Conservation (phyloP, 2,329 filamentous ascomycete genomes). For the Ascochyta lentis region DNA sequence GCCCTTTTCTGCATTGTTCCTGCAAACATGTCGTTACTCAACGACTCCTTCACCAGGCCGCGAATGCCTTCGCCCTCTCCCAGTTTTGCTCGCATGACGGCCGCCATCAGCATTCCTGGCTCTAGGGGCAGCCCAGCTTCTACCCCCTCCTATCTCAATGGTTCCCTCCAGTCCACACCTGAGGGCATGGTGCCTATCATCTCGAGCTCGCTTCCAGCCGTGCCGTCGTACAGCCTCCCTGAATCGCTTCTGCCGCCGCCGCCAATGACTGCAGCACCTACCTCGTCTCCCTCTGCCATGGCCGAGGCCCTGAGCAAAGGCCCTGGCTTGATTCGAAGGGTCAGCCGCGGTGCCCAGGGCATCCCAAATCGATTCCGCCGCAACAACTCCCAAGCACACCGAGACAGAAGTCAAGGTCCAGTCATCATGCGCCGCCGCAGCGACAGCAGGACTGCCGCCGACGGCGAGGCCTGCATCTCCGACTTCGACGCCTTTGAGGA, state of each 20-base stretch:
- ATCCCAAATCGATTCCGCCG: constrained; percentile 74
- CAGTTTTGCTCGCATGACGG: constrained; percentile 37
- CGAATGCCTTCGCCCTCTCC: constrained; percentile 44
- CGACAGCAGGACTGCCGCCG: constrained; percentile 79
- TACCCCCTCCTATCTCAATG: constrained; percentile 55
- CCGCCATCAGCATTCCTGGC: constrained; percentile 46
- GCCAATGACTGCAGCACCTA: constrained; percentile 55
- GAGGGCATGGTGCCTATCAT: constrained; percentile 66
- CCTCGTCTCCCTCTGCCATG: constrained; percentile 62
- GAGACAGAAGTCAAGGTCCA: constrained; percentile 88
- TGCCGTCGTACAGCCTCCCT: constrained; percentile 70
- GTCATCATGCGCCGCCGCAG: constrained; percentile 86
- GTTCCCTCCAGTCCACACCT: constrained; percentile 71
- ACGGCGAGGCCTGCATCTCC: constrained; percentile 55
- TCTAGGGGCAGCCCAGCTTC: constrained; percentile 51
- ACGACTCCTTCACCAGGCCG: constrained; percentile 38
- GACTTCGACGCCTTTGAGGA: constrained; percentile 59
- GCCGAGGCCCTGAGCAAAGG: constrained; percentile 67
- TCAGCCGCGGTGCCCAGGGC: constrained; percentile 81
- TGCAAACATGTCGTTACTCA: constrained; percentile 35
- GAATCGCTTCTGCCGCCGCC: constrained; percentile 69
- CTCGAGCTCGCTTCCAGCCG: constrained; percentile 54
- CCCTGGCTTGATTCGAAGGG: constrained; percentile 76
- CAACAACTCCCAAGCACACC: constrained; percentile 75
- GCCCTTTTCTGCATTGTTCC: constrained; percentile 16